Percentiles rank a stretch among this genome's conserved stretches.
Conservation (phyloP, 2,329 filamentous ascomycete genomes). For the Arachnomyces sp. region DNA sequence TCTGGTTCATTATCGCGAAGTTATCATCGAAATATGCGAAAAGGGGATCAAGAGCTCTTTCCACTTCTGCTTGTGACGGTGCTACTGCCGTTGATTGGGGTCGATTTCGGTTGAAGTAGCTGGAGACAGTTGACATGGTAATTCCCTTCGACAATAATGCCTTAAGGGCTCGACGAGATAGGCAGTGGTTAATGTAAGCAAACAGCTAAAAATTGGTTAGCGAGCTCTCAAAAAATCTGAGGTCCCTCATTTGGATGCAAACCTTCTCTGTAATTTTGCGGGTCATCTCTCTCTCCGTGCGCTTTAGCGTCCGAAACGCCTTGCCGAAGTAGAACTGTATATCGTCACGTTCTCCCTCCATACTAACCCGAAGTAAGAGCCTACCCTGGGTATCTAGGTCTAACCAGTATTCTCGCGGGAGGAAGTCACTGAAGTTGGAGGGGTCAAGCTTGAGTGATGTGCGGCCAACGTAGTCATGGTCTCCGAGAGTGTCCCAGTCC, state of each 20-base stretch:
- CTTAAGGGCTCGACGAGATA: constrained; percentile 74
- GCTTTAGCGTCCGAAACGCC: constrained; percentile 87
- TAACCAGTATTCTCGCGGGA: constrained; percentile 94
- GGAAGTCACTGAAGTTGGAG: constrained; percentile 90
- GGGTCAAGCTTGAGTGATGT: constrained; percentile 98
- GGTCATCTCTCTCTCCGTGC: constrained; percentile 96
- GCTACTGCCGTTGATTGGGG: constrained; percentile 43
- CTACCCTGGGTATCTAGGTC: constrained; percentile 93
- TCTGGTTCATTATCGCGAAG: constrained; percentile 98
- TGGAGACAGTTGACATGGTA: constrained; percentile 64
- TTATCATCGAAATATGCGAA: constrained; percentile 97
- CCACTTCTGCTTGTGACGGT: constrained; percentile 63
- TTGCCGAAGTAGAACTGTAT: constrained; percentile 99
- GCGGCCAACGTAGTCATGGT: constrained; percentile 92
- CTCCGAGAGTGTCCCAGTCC: constrained; percentile 96
- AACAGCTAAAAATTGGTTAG: constrained; percentile 54
- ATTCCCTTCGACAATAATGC: constrained; percentile 65
- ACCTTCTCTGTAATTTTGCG: constrained; percentile 97
- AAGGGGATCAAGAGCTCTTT: constrained; percentile 71
- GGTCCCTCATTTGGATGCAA: constrained; percentile 19
- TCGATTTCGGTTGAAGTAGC: constrained; percentile 50
- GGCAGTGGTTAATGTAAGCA: constrained; percentile 79
- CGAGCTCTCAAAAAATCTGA: constrained; percentile 9
- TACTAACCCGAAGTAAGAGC: constrained; percentile 81
- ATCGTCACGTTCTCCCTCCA: constrained; percentile 97